Evolutionary conservation across 345 rosid species (phyloP), one percentile per base, ranked within the genome.

Genomic region (Crucihimalaya himalaica): DNA sequence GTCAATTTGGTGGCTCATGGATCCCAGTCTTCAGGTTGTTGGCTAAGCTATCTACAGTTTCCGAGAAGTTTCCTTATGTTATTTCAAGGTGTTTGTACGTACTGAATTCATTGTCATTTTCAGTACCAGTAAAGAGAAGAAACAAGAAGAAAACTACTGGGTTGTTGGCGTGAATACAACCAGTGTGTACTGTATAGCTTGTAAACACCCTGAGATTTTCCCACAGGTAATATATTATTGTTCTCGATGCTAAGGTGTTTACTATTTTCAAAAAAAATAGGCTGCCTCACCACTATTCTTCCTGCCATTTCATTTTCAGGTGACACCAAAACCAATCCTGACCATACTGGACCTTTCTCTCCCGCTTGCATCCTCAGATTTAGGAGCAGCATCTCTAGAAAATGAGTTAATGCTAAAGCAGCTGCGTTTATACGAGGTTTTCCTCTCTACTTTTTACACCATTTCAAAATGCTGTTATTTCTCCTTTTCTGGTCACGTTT

Each of bases 1-100:
- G 78, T 75, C 87, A 90, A 70, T 92, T 47, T 83, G 98, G 94
- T 73, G 99, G 98, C 81, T 84, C 85, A 63, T 95, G 99, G 99
- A 81, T 90, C 78, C 99, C 99, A 16, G 81, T 90, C 63, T 95
- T 92, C 89, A 90, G 99, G 99, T 95, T 39, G 48, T 57, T 70
- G 42, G 52, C 35, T 1, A 70, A 46, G 72, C 34, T 68, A 57
- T 82, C 66, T 68, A 63, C 65, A 20, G 31, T 63, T 55, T 21
- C 35, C 25, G 6, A 62, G 13, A 56, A 34, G 47, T 62, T 51
- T 64, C 68, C 15, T 25, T 7, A 46, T 16, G 21, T 16, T 46
- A 16, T 3, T 0, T 46, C 21, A 16, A 46, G 11, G 56, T 53
- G 28, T 40, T 18, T 50, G 20, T 65, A 37, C 14, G 32, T 40